Evolutionary conservation across 2,329 filamentous ascomycete species (phyloP).

Genomic region (Pseudovirgaria hyperparasitica): DNA sequence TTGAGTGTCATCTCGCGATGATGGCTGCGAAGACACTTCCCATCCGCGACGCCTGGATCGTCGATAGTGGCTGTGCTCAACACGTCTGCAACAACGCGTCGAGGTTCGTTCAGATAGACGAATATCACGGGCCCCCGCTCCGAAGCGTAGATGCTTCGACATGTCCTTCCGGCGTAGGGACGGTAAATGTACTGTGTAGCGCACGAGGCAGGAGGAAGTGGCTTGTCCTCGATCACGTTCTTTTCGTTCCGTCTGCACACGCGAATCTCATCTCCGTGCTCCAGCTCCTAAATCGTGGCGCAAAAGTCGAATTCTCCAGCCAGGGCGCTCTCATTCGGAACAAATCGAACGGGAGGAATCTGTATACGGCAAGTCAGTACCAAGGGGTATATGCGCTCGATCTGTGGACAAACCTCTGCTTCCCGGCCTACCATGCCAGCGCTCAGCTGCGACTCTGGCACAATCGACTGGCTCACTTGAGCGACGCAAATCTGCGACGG

Average conservation of each 20-base stretch:
- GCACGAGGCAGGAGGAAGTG: constrained; percentile 3
- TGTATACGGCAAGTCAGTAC: no score
- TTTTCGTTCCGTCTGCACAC: constrained; percentile 4
- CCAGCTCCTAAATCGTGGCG: constrained; percentile 2
- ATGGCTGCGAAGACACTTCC: constrained; percentile 6
- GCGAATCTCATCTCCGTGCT: constrained; percentile 4
- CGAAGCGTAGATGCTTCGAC: constrained; percentile 3
- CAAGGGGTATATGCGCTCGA: constrained; percentile 4
- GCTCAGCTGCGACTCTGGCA: constrained; percentile 3
- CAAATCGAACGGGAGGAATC: no score
- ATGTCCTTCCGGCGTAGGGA: constrained; percentile 3
- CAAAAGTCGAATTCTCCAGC: constrained; percentile 1
- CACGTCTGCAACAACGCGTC: constrained; percentile 4
- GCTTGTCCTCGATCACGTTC: constrained; percentile 5
- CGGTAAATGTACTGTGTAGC: constrained; percentile 3
- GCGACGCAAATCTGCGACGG: constrained; percentile 4
- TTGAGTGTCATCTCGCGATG: constrained; percentile 3
- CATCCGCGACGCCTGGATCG: constrained; percentile 6
- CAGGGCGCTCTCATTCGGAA: constrained; percentile 1
- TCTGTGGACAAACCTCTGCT: constrained; percentile 3
- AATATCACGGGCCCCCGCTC: no score
- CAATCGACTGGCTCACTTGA: constrained; percentile 4
- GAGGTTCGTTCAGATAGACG: constrained; percentile 3
- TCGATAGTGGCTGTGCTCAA: constrained; percentile 4
- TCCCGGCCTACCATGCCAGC: constrained; percentile 5